Percentiles rank a stretch among this genome's conserved stretches.
These are phyloP conservation scores for Colletotrichum aenigma DNA, from an alignment of 2,329 filamentous ascomycete species.

Conservation along the genomic window DNA sequence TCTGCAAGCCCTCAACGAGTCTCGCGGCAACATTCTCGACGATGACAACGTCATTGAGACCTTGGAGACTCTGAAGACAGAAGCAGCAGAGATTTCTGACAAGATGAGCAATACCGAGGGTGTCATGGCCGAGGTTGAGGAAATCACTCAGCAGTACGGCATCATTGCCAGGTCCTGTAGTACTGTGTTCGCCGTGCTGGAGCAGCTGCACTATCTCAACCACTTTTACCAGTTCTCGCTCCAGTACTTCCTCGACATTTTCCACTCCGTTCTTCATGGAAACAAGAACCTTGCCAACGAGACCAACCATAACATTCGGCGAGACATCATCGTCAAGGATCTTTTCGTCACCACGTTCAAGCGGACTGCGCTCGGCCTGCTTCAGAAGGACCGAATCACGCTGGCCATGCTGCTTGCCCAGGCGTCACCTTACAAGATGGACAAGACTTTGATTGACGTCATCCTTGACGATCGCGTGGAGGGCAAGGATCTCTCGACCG, in stretches of 20 bases:
- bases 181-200: slow-evolving; percentile 94
- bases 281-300: slow-evolving; percentile 75
- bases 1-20: slow-evolving; percentile 94
- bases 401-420: slow-evolving; percentile 94
- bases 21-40: slow-evolving; percentile 95
- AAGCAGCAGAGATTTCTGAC: slow-evolving; percentile 91
- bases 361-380: slow-evolving; percentile 87
- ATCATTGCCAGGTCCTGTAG: slow-evolving; percentile 94
- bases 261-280: slow-evolving; percentile 85
- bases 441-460: slow-evolving; percentile 84
- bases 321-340: slow-evolving; percentile 89
- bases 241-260: slow-evolving; percentile 97
- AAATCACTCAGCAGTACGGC: slow-evolving; percentile 92
- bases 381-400: slow-evolving; percentile 94
- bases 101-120: slow-evolving; percentile 98
- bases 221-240: slow-evolving; percentile 99
- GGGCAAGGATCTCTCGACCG: slow-evolving; percentile 79
- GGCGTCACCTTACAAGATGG: slow-evolving; percentile 95
- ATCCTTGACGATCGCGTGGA: slow-evolving; percentile 80
- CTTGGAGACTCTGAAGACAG: slow-evolving; percentile 95
- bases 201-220: slow-evolving; percentile 97
- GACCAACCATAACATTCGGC: slow-evolving; percentile 77
- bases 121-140: slow-evolving; percentile 97
- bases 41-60: slow-evolving; percentile 99
- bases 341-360: slow-evolving; percentile 92